Conservation (phyloP, 2,329 filamentous ascomycete species). For the Tothia fuscella region DNA sequence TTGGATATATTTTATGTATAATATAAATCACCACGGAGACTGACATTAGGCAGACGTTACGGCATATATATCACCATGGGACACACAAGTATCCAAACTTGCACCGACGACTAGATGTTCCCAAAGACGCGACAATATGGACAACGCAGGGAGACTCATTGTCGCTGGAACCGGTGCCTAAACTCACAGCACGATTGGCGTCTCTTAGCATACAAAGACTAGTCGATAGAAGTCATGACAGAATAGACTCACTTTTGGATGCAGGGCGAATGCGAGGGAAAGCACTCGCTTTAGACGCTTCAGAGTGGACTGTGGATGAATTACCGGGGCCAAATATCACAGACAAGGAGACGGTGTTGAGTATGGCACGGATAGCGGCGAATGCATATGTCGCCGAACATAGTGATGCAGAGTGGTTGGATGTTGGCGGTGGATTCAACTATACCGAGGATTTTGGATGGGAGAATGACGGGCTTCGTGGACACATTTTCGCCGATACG, state of each 20-base stretch:
- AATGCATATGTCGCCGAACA: conserved; percentile 76
- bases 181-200: conserved; percentile 45
- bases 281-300: conserved; percentile 54
- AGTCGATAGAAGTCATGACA: conserved; percentile 60
- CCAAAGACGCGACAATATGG: conserved; percentile 49
- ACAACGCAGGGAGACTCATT: conserved; percentile 41
- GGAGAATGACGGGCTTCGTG: conserved; percentile 77
- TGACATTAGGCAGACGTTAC: conserved; percentile 56
- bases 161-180: conserved; percentile 28
- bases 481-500: conserved; percentile 84
- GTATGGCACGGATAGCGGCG: conserved; percentile 75
- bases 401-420: conserved; percentile 66
- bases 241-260: conserved; percentile 68
- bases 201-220: conserved; percentile 66
- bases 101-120: conserved; percentile 62
- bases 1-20: too few species aligned
- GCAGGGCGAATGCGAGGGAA: conserved; percentile 57
- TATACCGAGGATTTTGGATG: conserved; percentile 84
- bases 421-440: conserved; percentile 63
- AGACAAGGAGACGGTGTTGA: conserved; percentile 73
- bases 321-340: conserved; percentile 69
- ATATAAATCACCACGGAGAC: too few species aligned
- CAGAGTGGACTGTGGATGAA: conserved; percentile 74
- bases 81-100: conserved; percentile 65
- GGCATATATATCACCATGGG: conserved; percentile 89